phyloP scores from a whole-genome alignment of 768 basidiomycete genomes.

The Boletus pseudo-olivaceus region DNA sequence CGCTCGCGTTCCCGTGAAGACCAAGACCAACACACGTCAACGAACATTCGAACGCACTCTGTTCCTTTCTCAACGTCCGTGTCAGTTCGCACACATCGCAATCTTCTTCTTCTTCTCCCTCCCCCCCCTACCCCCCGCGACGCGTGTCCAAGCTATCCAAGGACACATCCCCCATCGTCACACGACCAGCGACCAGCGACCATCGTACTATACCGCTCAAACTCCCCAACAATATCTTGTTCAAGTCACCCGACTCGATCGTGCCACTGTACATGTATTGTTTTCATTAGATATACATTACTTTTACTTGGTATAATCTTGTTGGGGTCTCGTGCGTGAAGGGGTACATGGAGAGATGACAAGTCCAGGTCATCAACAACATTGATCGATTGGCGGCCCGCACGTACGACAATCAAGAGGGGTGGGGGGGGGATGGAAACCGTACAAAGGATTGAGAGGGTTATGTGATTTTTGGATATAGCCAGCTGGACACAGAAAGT shows the following conservation, averaged over 20 bases:
- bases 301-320: neutral
- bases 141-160: neutral
- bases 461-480: conserved; percentile 14
- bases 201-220: neutral
- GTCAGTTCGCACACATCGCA: neutral
- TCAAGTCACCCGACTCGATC: neutral
- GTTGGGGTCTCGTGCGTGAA: neutral
- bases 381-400: neutral
- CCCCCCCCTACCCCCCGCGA: too few species aligned
- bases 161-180: neutral
- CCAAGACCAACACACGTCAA: neutral
- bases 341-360: neutral
- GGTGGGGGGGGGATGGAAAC: neutral
- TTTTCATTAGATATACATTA: neutral
- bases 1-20: neutral
- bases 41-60: neutral
- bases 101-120: too few species aligned
- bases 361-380: neutral
- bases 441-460: conserved; percentile 6
- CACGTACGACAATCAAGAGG: neutral
- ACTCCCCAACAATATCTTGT: neutral
- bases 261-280: too few species aligned
- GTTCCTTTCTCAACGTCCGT: neutral
- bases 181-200: neutral
- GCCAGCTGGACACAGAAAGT: conserved; percentile 9